Percentiles rank a stretch among this genome's conserved stretches.
Evolutionary conservation across 139 green algal genomes (phyloP).

Genomic region (Chlamydomonas asymmetrica): DNA sequence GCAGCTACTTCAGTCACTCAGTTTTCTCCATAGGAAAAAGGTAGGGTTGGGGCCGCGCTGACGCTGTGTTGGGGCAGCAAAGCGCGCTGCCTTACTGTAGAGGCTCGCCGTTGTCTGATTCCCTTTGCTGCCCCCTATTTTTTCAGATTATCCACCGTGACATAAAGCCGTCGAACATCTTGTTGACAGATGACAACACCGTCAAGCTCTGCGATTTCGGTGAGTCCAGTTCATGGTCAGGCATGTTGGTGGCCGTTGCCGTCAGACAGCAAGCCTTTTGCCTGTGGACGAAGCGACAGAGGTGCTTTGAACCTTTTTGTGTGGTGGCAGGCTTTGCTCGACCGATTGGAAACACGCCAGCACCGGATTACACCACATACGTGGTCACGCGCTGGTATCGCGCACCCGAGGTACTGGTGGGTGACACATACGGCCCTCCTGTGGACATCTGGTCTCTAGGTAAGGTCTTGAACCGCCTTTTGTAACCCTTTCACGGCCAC

Average conservation of each 20-base stretch:
- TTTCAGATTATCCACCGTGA: slow-evolving; percentile 21
- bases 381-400: slow-evolving; percentile 87
- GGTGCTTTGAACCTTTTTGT: too few relatives aligned
- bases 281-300: too few relatives aligned
- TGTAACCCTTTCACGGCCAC: background rate
- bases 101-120: too few relatives aligned
- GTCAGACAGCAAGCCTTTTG: too few relatives aligned
- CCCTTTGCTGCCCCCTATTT: too few relatives aligned
- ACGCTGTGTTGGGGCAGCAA: too few relatives aligned
- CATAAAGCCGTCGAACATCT: slow-evolving; percentile 13
- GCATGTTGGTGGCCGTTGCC: too few relatives aligned
- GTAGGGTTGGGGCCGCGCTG: too few relatives aligned
- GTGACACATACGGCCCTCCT: slow-evolving; percentile 55
- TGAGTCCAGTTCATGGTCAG: slow-evolving; percentile 49
- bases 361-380: slow-evolving; percentile 51
- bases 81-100: too few relatives aligned
- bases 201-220: slow-evolving; percentile 91
- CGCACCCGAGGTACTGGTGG: slow-evolving; percentile 80
- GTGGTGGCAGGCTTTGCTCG: too few relatives aligned
- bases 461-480: background rate
- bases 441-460: slow-evolving; percentile 74
- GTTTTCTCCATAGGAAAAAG: slow-evolving; percentile 30
- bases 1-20: slow-evolving; percentile 31
- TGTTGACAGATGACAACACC: slow-evolving; percentile 35
- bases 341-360: background rate